Base-by-base conservation (phyloP, 768 basidiomycete species). In the Steccherinum ochraceum region DNA sequence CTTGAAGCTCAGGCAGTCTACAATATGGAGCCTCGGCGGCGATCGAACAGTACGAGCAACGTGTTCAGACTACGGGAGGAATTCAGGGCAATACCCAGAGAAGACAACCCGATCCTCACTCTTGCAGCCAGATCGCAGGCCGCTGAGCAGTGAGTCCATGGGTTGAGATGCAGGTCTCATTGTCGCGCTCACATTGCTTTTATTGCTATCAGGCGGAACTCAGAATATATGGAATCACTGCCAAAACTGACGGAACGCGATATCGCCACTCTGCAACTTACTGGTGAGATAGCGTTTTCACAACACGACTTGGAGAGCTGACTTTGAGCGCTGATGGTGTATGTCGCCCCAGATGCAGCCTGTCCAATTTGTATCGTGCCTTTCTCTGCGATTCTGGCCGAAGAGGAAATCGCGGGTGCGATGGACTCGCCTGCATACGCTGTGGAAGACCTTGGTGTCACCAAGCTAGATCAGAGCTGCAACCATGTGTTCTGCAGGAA, bases 341-440 rank as follows among this genome's bases (percentile, higher is more conserved):
- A 19, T 19, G 30, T 7, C 13, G 5, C 21, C 45, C 19, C 52
- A 89, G 89, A 90, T 55, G 78, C 81, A 5, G 63, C 73, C 16
- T 92, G 89, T 60, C 78, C 89, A 11, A 86, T 92, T 56, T 92
- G 89, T 64, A 75, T 84, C 55, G 84, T 76, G 26, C 70, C 85
- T 0, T 83, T 83, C 58, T 71, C 76, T n/a, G 78, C 84, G 11
- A 69, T 85, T 16, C 64, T 91, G 20, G 77, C 86, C 1, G 85
- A 90, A 56, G 86, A 89, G 61, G 88, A 92, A 65, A 75, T 75
- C 46, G 85, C 86, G 0, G 59, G 69, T 20, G 89, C 74, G 5
- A 85, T 90, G 83, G 87, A 90, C 59, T 86, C 87, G 1, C 86
- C 88, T 3, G 85, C 87, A 7, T 77, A 84, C 53, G 77, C 86